Conservation (phyloP, 805 yeast species). For the Saccharomyces mikatae region DNA sequence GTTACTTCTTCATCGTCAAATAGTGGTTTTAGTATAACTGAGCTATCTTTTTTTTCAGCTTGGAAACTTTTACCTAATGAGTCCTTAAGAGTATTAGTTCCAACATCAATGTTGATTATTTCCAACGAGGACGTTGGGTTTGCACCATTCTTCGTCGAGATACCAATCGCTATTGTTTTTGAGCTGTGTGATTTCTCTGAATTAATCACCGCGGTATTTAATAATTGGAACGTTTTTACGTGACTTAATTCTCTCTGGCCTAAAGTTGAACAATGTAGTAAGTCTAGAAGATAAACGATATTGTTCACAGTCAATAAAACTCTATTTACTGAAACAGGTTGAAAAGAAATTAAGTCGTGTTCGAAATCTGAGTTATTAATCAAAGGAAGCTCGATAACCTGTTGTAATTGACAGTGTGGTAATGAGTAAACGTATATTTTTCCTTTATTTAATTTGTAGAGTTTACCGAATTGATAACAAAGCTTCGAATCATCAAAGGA, state of each 20-base stretch:
- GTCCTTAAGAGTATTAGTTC: constrained; percentile 59
- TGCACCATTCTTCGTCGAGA: constrained; percentile 23
- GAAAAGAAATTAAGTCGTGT: constrained; percentile 14
- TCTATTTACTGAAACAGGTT: constrained; percentile 26
- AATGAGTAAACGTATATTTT: constrained; percentile 16
- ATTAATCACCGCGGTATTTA: constrained; percentile 18
- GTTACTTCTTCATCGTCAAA: constrained; percentile 10
- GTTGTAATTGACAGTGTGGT: constrained; percentile 22
- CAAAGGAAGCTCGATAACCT: constrained; percentile 20
- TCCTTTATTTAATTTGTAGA: constrained; percentile 16
- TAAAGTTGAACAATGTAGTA: constrained; percentile 21
- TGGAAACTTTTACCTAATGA: constrained; percentile 54
- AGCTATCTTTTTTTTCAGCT: neutral
- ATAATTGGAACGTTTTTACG: constrained; percentile 23
- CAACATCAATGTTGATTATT: constrained; percentile 43
- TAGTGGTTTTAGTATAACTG: constrained; percentile 22
- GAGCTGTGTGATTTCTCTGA: constrained; percentile 6
- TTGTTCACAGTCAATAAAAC: constrained; percentile 24
- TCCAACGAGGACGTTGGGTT: constrained; percentile 26
- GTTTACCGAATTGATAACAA: constrained; percentile 24
- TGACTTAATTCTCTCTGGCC: constrained; percentile 20
- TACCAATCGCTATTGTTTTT: constrained; percentile 26
- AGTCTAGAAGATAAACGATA: constrained; percentile 23
- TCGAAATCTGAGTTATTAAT: constrained; percentile 6
- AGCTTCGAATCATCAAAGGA: constrained; percentile 12